These are phyloP conservation scores for Camellia japonica DNA, from an alignment of 148 eudicot genomes.

Conservation along the genomic window DNA sequence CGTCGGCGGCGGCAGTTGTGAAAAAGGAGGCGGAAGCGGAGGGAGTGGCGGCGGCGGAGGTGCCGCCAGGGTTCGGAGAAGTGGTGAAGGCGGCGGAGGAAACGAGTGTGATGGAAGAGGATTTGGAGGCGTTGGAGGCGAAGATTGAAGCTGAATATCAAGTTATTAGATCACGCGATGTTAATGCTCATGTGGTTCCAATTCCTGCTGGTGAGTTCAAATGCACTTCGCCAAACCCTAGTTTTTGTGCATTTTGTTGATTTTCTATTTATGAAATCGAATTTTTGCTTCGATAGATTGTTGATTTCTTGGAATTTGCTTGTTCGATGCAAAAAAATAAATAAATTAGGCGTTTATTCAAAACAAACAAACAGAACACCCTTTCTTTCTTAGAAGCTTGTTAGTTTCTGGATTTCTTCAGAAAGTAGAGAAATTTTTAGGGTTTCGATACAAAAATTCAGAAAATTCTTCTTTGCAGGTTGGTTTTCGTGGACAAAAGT, in stretches of 20 bases:
- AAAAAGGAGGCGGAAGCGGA: constrained; percentile 30
- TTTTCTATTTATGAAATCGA: background rate
- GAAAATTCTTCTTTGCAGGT: constrained; percentile 38
- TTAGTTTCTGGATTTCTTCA: background rate
- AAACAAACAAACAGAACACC: background rate
- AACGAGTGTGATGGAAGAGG: constrained; percentile 29
- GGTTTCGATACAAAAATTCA: constrained; percentile 2
- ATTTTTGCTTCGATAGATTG: background rate
- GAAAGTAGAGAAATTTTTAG: background rate
- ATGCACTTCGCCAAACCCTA: constrained; percentile 14
- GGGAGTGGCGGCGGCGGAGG: constrained; percentile 24
- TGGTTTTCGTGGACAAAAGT: constrained; percentile 91
- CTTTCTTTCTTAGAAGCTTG: background rate
- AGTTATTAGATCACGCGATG: constrained; percentile 47
- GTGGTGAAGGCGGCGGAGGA: constrained; percentile 29
- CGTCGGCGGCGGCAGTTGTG: constrained; percentile 12
- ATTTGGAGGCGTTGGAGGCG: constrained; percentile 58
- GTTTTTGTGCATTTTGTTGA: background rate
- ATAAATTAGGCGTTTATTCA: background rate
- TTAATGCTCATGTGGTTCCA: constrained; percentile 74
- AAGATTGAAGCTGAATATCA: constrained; percentile 59
- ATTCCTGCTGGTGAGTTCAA: constrained; percentile 63
- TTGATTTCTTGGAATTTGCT: constrained; percentile 7
- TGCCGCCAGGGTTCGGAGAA: constrained; percentile 16
- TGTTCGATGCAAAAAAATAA: background rate